Evolutionary conservation across 495 filamentous ascomycete species (phyloP).

Genomic region (Endocarpon pusillum): DNA sequence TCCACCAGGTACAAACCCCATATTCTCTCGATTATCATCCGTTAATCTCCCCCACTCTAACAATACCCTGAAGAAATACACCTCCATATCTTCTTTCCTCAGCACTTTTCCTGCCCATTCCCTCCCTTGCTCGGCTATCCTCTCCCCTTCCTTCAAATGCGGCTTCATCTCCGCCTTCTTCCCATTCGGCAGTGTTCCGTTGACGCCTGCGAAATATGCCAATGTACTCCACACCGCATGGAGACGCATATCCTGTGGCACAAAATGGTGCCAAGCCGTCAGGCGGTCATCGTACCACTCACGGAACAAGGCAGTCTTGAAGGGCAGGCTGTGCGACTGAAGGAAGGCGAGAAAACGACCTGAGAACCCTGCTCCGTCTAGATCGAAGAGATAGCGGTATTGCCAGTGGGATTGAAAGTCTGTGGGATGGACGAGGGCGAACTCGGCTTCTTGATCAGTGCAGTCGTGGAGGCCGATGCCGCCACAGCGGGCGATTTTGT

Average conservation of each 20-base stretch:
- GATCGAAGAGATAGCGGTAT: conserved; percentile 50
- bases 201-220: conserved; percentile 40
- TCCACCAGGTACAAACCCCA: too few species aligned
- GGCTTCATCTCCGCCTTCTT: conserved; percentile 15
- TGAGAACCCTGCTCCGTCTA: conserved; percentile 49
- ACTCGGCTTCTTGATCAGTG: conserved; percentile 30
- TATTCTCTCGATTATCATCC: conserved; percentile 40
- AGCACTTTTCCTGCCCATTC: conserved; percentile 49
- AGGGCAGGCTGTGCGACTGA: conserved; percentile 41
- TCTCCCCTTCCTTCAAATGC: conserved; percentile 31
- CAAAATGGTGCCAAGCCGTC: conserved; percentile 60
- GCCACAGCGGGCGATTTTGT: conserved; percentile 36
- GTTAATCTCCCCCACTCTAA: conserved; percentile 58
- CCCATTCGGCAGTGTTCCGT: conserved; percentile 10
- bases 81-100: conserved; percentile 65
- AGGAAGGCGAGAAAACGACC: conserved; percentile 47
- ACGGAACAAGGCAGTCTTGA: conserved; percentile 47
- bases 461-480: conserved; percentile 24
- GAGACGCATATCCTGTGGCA: conserved; percentile 53
- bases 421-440: conserved; percentile 22
- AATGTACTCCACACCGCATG: conserved; percentile 48
- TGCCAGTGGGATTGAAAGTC: conserved; percentile 45
- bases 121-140: conserved; percentile 50
- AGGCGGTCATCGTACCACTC: conserved; percentile 63
- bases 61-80: conserved; percentile 64